Evolutionary conservation across 2,329 filamentous ascomycete genomes (phyloP), one percentile per base, ranked within the genome.

Genomic region (Hymenoscyphus scutula): DNA sequence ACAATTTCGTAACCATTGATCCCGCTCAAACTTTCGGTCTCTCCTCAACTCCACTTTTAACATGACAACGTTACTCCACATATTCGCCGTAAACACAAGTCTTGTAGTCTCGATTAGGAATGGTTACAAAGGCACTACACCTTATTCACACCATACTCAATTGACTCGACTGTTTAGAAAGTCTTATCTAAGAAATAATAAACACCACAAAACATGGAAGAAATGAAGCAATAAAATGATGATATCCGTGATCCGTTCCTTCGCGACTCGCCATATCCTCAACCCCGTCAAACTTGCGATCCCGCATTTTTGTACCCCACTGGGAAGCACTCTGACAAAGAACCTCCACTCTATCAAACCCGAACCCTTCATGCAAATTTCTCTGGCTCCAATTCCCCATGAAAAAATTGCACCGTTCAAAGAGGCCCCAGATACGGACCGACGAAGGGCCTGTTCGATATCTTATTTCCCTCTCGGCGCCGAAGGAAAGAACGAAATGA

Each of bases 11-110:
- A 19, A 23, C 41, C 3, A 10, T 45, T 48, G 7, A 19, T 48
- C 41, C 41, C 41, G 41, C 41, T 48, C 41, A 48, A 48, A 48
- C 23, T 48, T 23, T 48, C 41, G 41, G 41, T 48, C 41, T 25
- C 41, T 48, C n/a, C 41, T 48, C 19, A 23, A 48, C 41, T 48
- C 41, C 41, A 48, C 41, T 48, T 48, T 48, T 48, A 48, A 48
- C 41, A 48, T 48, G 41, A 48, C 19, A 48, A 23, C 19, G 41
- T 48, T 25, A 48, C 41, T 25, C 41, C 41, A 48, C 41, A 48
- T 25, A 23, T 23, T 23, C 41, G n/a, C 41, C 41, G 19, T 48
- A 48, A 23, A n/a, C 19, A n/a, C n/a, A 45, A n/a, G 19, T 10
- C 41, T 48, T 23, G 23, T 19, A 48, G 41, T 48, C 41, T 48